A percentile compares a stretch with the other conserved stretches of the same genome.
phyloP scores from a whole-genome alignment of 2,329 filamentous ascomycete species.

The Arthrocladium fulminans region DNA sequence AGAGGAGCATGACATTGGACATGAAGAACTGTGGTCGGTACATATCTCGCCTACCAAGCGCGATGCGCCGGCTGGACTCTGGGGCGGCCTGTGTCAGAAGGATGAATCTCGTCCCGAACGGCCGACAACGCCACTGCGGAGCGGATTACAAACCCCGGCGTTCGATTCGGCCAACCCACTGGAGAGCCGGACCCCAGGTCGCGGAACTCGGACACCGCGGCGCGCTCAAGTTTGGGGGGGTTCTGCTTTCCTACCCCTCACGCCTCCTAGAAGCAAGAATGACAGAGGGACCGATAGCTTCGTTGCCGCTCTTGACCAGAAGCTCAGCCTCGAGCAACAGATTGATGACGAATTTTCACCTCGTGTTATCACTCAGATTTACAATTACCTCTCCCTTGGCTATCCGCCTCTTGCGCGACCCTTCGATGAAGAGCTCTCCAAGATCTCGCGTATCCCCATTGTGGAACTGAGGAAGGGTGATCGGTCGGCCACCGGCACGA shows the following conservation, averaged over 20 bases:
- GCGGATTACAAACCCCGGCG: slow-evolving; percentile 31
- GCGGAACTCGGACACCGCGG: slow-evolving; percentile 27
- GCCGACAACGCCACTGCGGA: slow-evolving; percentile 21
- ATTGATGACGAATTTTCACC: slow-evolving; percentile 65
- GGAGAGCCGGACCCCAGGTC: slow-evolving; percentile 15
- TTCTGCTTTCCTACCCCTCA: slow-evolving; percentile 26
- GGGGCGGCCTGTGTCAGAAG: slow-evolving; percentile 26
- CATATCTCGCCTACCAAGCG: slow-evolving; percentile 7
- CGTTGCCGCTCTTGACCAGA: slow-evolving; percentile 23
- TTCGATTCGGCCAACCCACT: slow-evolving; percentile 27
- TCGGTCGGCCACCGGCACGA: slow-evolving; percentile 45
- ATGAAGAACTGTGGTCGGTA: slow-evolving; percentile 17
- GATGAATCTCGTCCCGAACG: slow-evolving; percentile 19
- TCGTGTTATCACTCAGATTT: slow-evolving; percentile 84
- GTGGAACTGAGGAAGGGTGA: slow-evolving; percentile 66
- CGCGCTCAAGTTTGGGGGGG: slow-evolving; percentile 9
- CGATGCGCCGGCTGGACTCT: slow-evolving; percentile 20
- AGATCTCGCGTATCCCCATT: slow-evolving; percentile 63
- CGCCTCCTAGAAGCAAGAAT: slow-evolving; percentile 41
- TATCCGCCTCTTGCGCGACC: slow-evolving; percentile 76
- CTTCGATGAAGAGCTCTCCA: slow-evolving; percentile 77
- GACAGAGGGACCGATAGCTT: slow-evolving; percentile 36
- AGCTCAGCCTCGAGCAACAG: slow-evolving; percentile 33
- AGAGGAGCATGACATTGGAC: slow-evolving; percentile 43
- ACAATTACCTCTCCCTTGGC: slow-evolving; percentile 89